These are phyloP conservation scores for Colletotrichum somersetense DNA, from an alignment of 2,329 filamentous ascomycete genomes.

Conservation along the genomic window DNA sequence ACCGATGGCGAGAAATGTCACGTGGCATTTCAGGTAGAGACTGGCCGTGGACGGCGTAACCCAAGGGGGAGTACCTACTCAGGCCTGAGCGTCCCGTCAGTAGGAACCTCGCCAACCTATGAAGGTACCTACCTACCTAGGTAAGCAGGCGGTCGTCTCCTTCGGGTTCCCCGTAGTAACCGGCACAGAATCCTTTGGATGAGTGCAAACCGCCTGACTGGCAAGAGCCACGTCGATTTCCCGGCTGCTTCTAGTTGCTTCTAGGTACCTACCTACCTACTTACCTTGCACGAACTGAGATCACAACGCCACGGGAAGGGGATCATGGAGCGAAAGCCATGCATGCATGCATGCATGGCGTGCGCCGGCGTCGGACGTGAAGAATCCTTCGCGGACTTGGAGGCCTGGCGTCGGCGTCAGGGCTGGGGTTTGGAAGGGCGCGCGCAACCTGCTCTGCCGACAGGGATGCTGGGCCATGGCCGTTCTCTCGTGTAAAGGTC, in stretches of 20 bases:
- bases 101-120: too few species aligned
- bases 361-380: not conserved
- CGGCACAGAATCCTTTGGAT: not conserved
- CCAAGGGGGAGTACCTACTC: too few species aligned
- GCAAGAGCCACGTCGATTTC: not conserved
- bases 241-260: not conserved
- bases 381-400: conserved; percentile 2
- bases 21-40: not conserved
- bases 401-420: not conserved
- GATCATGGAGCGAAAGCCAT: not conserved
- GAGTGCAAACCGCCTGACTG: not conserved
- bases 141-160: not conserved
- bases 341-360: too few species aligned
- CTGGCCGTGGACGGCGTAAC: not conserved
- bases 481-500: not conserved
- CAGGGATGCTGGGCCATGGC: not conserved
- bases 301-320: not conserved
- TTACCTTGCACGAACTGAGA: not conserved
- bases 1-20: not conserved
- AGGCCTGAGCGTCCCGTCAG: too few species aligned
- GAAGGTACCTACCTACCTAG: too few species aligned
- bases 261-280: not conserved
- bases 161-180: not conserved
- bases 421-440: not conserved
- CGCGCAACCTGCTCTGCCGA: not conserved